phyloP scores from a whole-genome alignment of 306 rosid species.

The Quercus cerris region DNA sequence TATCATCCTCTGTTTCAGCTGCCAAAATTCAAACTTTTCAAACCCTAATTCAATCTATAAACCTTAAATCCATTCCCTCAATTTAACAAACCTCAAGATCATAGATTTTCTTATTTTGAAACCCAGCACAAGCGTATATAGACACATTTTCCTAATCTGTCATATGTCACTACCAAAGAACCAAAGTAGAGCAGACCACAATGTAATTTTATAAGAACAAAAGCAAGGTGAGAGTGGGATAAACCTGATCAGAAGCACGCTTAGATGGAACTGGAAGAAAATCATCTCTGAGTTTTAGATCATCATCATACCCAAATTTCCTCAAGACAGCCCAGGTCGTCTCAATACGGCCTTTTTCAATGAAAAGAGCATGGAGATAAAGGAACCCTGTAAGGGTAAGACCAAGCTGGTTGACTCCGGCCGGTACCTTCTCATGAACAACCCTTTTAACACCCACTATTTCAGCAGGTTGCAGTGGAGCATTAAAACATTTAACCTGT shows the following conservation, averaged over 20 bases:
- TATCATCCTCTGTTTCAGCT: not conserved
- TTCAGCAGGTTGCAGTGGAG: slow-evolving; percentile 69
- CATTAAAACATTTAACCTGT: slow-evolving; percentile 78
- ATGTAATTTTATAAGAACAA: slow-evolving; percentile 24
- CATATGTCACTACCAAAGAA: slow-evolving; percentile 2
- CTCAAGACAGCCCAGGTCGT: slow-evolving; percentile 88
- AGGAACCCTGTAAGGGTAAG: slow-evolving; percentile 81
- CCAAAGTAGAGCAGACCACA: slow-evolving; percentile 7
- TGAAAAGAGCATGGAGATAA: slow-evolving; percentile 66
- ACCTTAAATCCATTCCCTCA: not conserved
- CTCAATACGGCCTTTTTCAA: slow-evolving; percentile 74
- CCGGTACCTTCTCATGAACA: slow-evolving; percentile 70
- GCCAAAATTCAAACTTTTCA: not conserved
- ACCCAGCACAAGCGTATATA: not conserved
- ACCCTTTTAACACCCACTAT: slow-evolving; percentile 60
- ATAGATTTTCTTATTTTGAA: not conserved
- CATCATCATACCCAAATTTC: slow-evolving; percentile 77
- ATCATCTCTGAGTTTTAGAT: slow-evolving; percentile 71
- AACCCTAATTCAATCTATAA: not conserved
- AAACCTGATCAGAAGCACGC: slow-evolving; percentile 79
- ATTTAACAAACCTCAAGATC: not conserved
- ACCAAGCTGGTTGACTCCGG: slow-evolving; percentile 78
- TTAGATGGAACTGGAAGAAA: slow-evolving; percentile 68
- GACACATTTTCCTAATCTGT: slow-evolving; percentile 3
- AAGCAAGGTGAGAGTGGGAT: slow-evolving; percentile 9